Evolutionary conservation across 257 asterid species (phyloP).

Genomic region (Capsicum pubescens): DNA sequence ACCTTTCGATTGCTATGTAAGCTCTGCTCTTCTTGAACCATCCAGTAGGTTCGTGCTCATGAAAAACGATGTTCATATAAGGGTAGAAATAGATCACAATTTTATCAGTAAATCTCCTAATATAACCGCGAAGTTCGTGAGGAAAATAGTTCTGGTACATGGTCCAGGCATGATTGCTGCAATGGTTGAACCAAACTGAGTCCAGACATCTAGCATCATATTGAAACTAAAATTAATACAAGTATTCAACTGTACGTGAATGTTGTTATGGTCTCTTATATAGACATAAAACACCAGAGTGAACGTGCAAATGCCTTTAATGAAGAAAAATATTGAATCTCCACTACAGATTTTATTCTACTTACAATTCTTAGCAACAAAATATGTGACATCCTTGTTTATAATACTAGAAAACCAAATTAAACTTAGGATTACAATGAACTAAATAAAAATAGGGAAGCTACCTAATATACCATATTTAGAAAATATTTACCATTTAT

Average conservation of each 20-base stretch:
- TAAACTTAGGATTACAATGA: no score
- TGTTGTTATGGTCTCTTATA: background rate
- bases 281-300: background rate
- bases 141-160: constrained; percentile 15
- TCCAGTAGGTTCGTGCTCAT: background rate
- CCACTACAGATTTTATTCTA: no score
- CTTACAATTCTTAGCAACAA: no score
- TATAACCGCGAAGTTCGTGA: constrained; percentile 3
- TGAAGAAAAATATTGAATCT: no score
- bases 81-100: background rate
- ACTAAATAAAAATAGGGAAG: no score
- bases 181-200: constrained; percentile 21
- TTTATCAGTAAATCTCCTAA: constrained; percentile 6
- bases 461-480: no score
- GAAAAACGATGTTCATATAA: background rate
- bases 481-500: no score
- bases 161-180: constrained; percentile 20
- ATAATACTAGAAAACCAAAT: no score
- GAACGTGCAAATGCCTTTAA: background rate
- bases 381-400: no score
- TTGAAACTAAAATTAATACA: background rate
- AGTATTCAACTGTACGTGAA: background rate
- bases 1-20: constrained; percentile 19
- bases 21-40: constrained; percentile 23
- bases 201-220: constrained; percentile 21